Percentiles rank a stretch among this genome's conserved stretches.
These are phyloP conservation scores for Tylopilus cervinicoccineus DNA, from an alignment of 768 basidiomycete genomes.

Conservation along the genomic window DNA sequence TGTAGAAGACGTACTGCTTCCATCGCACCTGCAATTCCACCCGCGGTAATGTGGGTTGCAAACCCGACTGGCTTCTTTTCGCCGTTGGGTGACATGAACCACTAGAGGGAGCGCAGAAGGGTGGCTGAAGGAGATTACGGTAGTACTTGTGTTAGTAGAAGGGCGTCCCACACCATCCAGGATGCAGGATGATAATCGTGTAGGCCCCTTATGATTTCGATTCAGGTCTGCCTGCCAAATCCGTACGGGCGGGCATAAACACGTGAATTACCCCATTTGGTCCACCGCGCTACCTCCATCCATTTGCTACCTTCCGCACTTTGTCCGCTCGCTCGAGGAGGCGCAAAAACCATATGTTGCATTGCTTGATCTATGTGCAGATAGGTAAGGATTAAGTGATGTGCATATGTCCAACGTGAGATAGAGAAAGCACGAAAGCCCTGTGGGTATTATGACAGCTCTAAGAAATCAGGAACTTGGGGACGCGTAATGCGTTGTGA, in stretches of 20 bases:
- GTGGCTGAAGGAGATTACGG: not conserved
- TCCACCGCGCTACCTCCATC: constrained; percentile 19
- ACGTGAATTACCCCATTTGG: constrained; percentile 27
- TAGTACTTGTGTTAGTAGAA: not conserved
- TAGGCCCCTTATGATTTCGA: constrained; percentile 19
- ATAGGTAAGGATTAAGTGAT: constrained; percentile 3
- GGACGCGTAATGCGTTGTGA: constrained; percentile 11
- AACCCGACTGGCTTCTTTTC: constrained; percentile 80
- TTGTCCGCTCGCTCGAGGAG: constrained; percentile 12
- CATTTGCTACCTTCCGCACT: constrained; percentile 14
- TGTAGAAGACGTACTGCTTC: constrained; percentile 68
- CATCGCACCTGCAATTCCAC: constrained; percentile 90
- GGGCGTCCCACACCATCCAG: not conserved
- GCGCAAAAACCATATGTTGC: constrained; percentile 4
- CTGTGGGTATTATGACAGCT: constrained; percentile 18
- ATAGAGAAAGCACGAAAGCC: constrained; percentile 9
- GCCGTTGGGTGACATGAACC: constrained; percentile 47
- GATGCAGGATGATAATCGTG: too few relatives aligned
- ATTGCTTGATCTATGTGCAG: constrained; percentile 2
- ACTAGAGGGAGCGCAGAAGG: not conserved
- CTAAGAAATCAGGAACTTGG: constrained; percentile 4
- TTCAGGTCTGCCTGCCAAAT: constrained; percentile 1
- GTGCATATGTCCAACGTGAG: constrained; percentile 4
- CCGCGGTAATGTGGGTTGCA: constrained; percentile 89
- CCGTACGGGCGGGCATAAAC: constrained; percentile 21